Base-by-base conservation (phyloP, 805 yeast species). In the Pichia nanzhaoensis region DNA sequence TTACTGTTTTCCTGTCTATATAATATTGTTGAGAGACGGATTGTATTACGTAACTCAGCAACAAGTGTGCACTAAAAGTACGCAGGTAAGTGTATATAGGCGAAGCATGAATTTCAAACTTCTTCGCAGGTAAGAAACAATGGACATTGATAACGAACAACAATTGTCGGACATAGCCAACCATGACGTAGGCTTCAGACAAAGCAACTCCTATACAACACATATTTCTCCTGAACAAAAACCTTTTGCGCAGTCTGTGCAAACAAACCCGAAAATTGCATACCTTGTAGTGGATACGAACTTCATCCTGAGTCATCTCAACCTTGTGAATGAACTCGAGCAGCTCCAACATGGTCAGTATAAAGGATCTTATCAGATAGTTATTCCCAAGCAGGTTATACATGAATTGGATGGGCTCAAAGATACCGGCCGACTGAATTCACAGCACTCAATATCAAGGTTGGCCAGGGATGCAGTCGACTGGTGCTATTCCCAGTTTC, bases 401-500 rank as follows among this genome's bases (percentile, higher is more conserved):
- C 70, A 67, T 34, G 98, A 90, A 58, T 68, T 90, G n/a, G 97
- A 90, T 63, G 90, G 90, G 0, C 66, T 90, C 51, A 90, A 90
- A 57, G 66, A 59, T 3, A 69, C 79, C 1, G 41, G 40, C 16
- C 24, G 36, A 16, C n/a, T 33, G 9, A 28, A 44, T 9, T 44
- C 48, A 4, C 24, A 22, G 13, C 46, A 48, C 17, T 48, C 51
- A 4, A 50, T 59, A 18, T 60, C 79, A 0, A 17, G 18, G 10
- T 69, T 83, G 9, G 80, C 84, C 0, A 65, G 95, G 33, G 65
- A 71, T 66, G 95, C 93, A 0, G 86, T 76, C 54, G 80, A 77
- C 50, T 90, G 96, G 96, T 73, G 86, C 12, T 85, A 78, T 53
- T 57, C 63, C 17, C 66, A 71, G 39, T 64, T 90, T 18, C 84